A percentile compares a stretch with the other conserved stretches of the same genome.
These are phyloP conservation scores for Sclerotinia nivalis DNA, from an alignment of 2,329 filamentous ascomycete genomes.

Conservation along the genomic window DNA sequence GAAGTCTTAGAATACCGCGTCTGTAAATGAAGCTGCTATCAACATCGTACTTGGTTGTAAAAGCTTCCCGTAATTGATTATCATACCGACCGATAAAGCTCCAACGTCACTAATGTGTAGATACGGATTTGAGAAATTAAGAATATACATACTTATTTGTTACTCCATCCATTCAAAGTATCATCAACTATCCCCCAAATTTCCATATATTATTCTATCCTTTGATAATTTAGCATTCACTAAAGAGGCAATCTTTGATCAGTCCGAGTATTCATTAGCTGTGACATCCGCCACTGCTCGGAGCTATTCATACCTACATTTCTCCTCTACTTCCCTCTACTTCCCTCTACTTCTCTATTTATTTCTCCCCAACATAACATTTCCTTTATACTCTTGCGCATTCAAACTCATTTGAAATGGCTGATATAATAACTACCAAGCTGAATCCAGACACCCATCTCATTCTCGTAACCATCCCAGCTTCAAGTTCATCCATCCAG, in stretches of 20 bases:
- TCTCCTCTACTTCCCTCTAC: neutral
- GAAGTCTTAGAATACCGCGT: neutral
- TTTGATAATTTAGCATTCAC: neutral
- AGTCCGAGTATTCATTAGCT: neutral
- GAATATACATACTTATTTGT: neutral
- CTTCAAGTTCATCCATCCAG: conserved; percentile 26
- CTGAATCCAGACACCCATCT: conserved; percentile 75
- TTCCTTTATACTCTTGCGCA: conserved; percentile 7
- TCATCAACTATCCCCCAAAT: neutral
- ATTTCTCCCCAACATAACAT: neutral
- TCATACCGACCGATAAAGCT: neutral
- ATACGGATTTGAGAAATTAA: neutral
- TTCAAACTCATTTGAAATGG: conserved; percentile 47
- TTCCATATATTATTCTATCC: neutral
- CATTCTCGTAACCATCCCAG: conserved; percentile 59
- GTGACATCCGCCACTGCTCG: neutral
- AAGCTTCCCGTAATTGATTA: neutral
- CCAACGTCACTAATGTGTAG: neutral
- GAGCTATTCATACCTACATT: neutral
- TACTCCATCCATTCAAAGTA: neutral
- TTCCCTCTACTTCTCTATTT: neutral
- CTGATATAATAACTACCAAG: conserved; percentile 62
- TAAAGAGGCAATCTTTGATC: neutral
- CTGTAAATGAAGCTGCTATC: neutral
- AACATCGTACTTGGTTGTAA: neutral